Percentiles rank a stretch among this genome's conserved stretches.
Evolutionary conservation across 345 rosid genomes (phyloP).

Genomic region (Pugionium cornutum): DNA sequence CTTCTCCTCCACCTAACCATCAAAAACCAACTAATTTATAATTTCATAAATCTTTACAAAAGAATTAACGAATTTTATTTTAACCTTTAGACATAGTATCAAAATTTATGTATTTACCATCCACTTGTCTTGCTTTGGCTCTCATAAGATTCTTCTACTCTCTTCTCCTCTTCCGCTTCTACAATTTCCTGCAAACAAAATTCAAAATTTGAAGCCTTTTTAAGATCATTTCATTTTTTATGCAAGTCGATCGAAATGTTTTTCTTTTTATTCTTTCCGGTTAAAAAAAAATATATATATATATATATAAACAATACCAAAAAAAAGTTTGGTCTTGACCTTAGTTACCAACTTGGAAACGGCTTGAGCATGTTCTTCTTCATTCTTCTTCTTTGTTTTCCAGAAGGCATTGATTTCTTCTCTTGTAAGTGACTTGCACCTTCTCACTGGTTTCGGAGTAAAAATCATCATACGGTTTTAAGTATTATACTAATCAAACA

Average conservation of each 20-base stretch:
- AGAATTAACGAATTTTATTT: background rate
- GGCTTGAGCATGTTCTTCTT: slow-evolving; percentile 57
- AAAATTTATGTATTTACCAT: slow-evolving; percentile 45
- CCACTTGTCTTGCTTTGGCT: slow-evolving; percentile 40
- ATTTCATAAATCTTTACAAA: background rate
- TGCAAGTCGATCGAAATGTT: background rate
- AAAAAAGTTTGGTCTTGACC: slow-evolving; percentile 48
- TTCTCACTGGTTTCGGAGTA: slow-evolving; percentile 46
- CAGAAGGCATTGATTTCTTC: slow-evolving; percentile 78
- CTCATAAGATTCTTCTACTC: slow-evolving; percentile 30
- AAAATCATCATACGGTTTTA: background rate
- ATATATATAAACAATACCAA: too few species aligned
- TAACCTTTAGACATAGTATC: background rate
- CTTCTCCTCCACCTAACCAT: slow-evolving; percentile 76
- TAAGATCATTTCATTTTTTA: background rate
- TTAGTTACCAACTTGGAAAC: slow-evolving; percentile 40
- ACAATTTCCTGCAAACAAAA: slow-evolving; percentile 30
- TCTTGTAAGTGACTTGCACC: slow-evolving; percentile 70
- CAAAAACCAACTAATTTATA: background rate
- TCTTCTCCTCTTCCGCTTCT: slow-evolving; percentile 22
- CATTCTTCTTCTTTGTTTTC: slow-evolving; percentile 61
- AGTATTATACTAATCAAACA: background rate
- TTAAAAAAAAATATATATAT: background rate
- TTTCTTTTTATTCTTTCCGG: background rate
- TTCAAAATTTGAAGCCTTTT: background rate